phyloP scores from a whole-genome alignment of 768 basidiomycete genomes.

The Leccinum longicurvipes region DNA sequence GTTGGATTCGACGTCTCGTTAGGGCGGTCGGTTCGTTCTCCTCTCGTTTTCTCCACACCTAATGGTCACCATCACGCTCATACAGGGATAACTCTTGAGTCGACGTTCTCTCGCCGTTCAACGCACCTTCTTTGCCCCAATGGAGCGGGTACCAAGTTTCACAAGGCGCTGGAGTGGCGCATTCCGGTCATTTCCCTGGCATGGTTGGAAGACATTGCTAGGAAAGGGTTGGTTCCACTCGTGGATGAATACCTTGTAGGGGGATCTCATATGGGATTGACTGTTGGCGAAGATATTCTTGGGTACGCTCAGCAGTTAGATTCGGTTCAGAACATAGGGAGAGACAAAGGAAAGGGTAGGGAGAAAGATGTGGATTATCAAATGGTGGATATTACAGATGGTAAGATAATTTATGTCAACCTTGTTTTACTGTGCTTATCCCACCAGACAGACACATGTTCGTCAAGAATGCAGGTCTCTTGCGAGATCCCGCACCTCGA shows the following conservation, averaged over 20 bases:
- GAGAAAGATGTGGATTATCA: conserved; percentile 27
- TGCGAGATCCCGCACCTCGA: conserved; percentile 15
- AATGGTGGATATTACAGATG: conserved; percentile 38
- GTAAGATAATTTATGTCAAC: conserved; percentile 13
- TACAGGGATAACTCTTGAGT: conserved; percentile 52
- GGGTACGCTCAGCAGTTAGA: neutral
- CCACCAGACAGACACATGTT: conserved; percentile 14
- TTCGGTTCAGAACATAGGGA: conserved; percentile 5
- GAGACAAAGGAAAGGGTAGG: conserved; percentile 33
- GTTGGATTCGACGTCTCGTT: conserved; percentile 46
- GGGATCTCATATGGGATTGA: conserved; percentile 34
- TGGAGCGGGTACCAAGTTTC: conserved; percentile 66
- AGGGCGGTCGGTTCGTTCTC: conserved; percentile 21
- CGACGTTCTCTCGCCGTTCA: conserved; percentile 59
- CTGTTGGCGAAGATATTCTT: conserved; percentile 32
- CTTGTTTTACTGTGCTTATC: neutral
- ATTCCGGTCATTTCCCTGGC: conserved; percentile 65
- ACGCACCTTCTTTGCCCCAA: conserved; percentile 83
- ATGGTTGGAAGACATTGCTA: conserved; percentile 66
- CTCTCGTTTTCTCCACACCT: neutral
- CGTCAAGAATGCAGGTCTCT: conserved; percentile 17
- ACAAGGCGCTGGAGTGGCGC: conserved; percentile 77
- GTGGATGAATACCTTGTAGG: conserved; percentile 33
- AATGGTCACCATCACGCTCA: neutral
- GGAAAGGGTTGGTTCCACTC: conserved; percentile 45